These are phyloP conservation scores for Trichosporon sp. DNA, from an alignment of 1,284 basidiomycete genomes.

Conservation along the genomic window DNA sequence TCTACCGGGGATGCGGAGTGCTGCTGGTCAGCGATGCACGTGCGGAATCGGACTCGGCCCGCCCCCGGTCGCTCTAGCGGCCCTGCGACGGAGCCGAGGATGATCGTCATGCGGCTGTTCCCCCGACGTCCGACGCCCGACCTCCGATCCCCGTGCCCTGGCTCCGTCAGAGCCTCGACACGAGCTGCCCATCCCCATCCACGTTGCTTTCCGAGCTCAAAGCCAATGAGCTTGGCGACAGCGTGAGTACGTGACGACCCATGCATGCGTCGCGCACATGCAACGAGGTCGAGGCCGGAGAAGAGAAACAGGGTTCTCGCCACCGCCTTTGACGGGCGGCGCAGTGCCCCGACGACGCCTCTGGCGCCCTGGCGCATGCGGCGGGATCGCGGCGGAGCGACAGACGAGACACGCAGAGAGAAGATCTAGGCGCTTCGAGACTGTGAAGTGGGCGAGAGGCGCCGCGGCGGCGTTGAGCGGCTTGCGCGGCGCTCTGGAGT, in stretches of 20 bases:
- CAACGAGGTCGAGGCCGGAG: not conserved
- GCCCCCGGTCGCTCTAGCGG: not conserved
- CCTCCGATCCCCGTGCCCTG: not conserved
- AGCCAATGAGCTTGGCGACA: too few relatives aligned
- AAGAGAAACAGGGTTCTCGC: too few relatives aligned
- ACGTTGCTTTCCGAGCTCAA: too few relatives aligned
- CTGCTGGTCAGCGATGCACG: constrained; percentile 3
- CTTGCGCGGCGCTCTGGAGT: not conserved
- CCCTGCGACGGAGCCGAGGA: not conserved
- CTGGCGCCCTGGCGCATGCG: too few relatives aligned
- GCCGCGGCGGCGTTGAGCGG: not conserved
- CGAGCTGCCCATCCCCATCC: too few relatives aligned
- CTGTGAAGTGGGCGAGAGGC: not conserved
- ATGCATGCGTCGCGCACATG: not conserved
- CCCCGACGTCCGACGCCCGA: not conserved
- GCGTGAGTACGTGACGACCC: too few relatives aligned
- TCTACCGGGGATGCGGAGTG: constrained; percentile 24
- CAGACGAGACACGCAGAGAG: too few relatives aligned
- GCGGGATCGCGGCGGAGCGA: too few relatives aligned
- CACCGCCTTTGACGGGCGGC: too few relatives aligned
- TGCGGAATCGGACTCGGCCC: not conserved
- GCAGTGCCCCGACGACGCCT: too few relatives aligned
- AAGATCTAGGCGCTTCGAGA: too few relatives aligned
- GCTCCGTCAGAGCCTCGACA: too few relatives aligned
- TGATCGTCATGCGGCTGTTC: not conserved